phyloP scores from a whole-genome alignment of 1,284 basidiomycete species.

The Cutaneotrichosporon cyanovorans region DNA sequence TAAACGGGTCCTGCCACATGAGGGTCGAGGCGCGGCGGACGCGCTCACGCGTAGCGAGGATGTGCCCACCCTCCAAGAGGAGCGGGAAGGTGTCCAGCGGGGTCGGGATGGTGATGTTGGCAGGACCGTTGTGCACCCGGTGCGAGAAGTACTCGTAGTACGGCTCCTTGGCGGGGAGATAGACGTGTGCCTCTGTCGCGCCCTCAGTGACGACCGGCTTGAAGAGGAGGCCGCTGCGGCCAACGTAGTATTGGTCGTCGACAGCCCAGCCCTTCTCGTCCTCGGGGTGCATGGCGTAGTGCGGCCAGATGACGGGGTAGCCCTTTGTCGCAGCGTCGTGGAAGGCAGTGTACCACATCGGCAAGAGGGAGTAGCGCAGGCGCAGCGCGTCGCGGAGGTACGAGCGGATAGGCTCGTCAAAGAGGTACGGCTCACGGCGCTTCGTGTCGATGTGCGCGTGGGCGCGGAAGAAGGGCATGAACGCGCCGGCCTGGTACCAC shows the following conservation, averaged over 20 bases:
- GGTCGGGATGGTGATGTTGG: constrained; percentile 62
- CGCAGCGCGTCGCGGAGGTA: constrained; percentile 73
- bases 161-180: constrained; percentile 80
- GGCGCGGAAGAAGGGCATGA: constrained; percentile 96
- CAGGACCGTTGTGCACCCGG: constrained; percentile 52
- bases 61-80: constrained; percentile 84
- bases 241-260: constrained; percentile 93
- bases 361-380: constrained; percentile 79
- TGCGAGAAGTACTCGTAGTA: constrained; percentile 91
- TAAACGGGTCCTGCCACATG: constrained; percentile 90
- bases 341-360: constrained; percentile 96
- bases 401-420: constrained; percentile 78
- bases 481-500: constrained; percentile 94
- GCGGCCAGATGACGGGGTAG: constrained; percentile 77
- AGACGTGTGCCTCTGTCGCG: constrained; percentile 63
- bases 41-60: constrained; percentile 78
- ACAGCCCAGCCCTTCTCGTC: constrained; percentile 76
- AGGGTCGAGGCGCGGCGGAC: constrained; percentile 76
- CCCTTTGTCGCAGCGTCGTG: constrained; percentile 72
- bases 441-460: constrained; percentile 99
- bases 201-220: constrained; percentile 81
- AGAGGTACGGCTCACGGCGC: constrained; percentile 88
- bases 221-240: constrained; percentile 77
- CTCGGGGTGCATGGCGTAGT: constrained; percentile 86
- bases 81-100: constrained; percentile 74